Percentiles rank a stretch among this genome's conserved stretches.
phyloP scores from a whole-genome alignment of 805 yeast genomes.

The Kodamaea kaohsiungensis region DNA sequence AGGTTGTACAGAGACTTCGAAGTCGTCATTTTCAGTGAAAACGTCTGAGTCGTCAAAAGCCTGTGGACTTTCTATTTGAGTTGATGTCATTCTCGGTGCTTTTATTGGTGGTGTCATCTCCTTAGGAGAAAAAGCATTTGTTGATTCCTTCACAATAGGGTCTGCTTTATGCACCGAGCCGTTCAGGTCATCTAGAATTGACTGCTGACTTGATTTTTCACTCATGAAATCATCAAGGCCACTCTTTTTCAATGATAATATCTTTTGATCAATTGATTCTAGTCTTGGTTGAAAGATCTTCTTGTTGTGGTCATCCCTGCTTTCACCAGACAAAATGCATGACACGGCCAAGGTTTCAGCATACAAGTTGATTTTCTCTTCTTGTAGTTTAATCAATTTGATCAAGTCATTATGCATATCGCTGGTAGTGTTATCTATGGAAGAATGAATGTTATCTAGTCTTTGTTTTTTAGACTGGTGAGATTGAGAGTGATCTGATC shows the following conservation, averaged over 20 bases:
- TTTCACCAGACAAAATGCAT: constrained; percentile 9
- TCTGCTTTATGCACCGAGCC: neutral
- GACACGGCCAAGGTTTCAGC: constrained; percentile 9
- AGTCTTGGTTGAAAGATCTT: constrained; percentile 9
- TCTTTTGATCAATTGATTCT: constrained; percentile 1
- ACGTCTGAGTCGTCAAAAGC: neutral
- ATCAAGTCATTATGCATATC: neutral
- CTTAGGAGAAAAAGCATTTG: neutral
- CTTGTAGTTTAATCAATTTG: constrained; percentile 5
- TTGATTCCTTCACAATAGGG: neutral
- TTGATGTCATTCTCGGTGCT: constrained; percentile 8
- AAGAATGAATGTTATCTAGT: neutral
- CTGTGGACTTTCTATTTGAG: neutral
- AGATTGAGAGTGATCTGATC: neutral
- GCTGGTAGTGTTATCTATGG: neutral
- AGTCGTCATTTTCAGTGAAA: constrained; percentile 5
- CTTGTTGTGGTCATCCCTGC: constrained; percentile 9
- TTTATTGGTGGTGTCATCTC: neutral
- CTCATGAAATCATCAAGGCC: constrained; percentile 1
- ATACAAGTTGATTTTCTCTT: constrained; percentile 10
- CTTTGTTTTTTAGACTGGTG: neutral
- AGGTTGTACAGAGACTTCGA: neutral
- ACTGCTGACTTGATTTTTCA: constrained; percentile 3
- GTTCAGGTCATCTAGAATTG: neutral
- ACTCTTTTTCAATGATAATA: neutral